Conservation (phyloP, 768 basidiomycete species). For the Auriscalpium vulgare region DNA sequence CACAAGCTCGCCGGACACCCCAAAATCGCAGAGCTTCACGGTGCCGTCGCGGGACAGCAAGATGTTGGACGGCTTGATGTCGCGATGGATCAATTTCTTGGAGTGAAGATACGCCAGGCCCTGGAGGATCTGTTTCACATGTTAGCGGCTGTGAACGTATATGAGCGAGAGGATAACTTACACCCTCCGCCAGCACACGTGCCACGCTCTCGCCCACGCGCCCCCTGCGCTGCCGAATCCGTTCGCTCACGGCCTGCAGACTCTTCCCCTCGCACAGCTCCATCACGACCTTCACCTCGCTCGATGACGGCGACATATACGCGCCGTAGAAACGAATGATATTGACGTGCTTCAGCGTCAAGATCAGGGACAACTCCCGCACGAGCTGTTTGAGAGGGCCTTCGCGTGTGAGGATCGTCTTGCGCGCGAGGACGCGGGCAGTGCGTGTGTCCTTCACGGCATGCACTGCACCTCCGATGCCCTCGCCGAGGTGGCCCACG, state of each 20-base stretch:
- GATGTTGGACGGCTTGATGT: slow-evolving; percentile 85
- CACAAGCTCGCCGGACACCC: slow-evolving; percentile 88
- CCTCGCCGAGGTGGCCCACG: slow-evolving; percentile 70
- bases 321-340: slow-evolving; percentile 86
- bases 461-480: slow-evolving; percentile 86
- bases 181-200: slow-evolving; percentile 82
- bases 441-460: slow-evolving; percentile 76
- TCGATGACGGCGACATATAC: slow-evolving; percentile 69
- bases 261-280: slow-evolving; percentile 77
- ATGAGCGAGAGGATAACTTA: slow-evolving; percentile 27
- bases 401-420: slow-evolving; percentile 79
- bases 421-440: slow-evolving; percentile 76
- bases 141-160: background rate
- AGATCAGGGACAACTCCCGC: slow-evolving; percentile 80
- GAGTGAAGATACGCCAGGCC: slow-evolving; percentile 84
- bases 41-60: slow-evolving; percentile 78
- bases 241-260: slow-evolving; percentile 73
- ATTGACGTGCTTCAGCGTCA: slow-evolving; percentile 68
- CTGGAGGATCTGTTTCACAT: slow-evolving; percentile 50
- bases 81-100: slow-evolving; percentile 82
- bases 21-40: slow-evolving; percentile 87
- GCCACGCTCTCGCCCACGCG: slow-evolving; percentile 76
- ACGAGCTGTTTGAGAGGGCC: slow-evolving; percentile 83
- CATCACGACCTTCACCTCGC: slow-evolving; percentile 88
- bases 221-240: slow-evolving; percentile 62